Conservation (phyloP, 1,284 basidiomycete genomes). For the Leccinum holopus region DNA sequence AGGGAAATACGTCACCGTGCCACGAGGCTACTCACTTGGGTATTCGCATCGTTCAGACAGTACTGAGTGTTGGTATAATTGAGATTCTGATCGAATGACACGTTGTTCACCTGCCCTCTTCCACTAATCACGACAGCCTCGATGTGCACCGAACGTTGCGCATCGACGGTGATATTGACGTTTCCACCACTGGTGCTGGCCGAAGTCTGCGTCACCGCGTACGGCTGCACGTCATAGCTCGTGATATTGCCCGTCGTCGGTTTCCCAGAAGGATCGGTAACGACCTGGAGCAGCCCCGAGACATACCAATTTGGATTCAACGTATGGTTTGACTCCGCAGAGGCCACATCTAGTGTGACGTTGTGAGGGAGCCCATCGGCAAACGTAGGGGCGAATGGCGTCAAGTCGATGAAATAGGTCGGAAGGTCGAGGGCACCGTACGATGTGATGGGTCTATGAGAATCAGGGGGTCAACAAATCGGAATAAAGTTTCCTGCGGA, state of each 20-base stretch:
- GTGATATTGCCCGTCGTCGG: conserved; percentile 70
- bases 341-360: conserved; percentile 70
- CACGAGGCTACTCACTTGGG: conserved; percentile 39
- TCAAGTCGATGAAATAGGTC: conserved; percentile 75
- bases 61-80: conserved; percentile 50
- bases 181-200: conserved; percentile 43
- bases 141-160: conserved; percentile 43
- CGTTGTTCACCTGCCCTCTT: conserved; percentile 45
- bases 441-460: conserved; percentile 65
- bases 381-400: conserved; percentile 75
- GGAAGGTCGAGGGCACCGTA: conserved; percentile 79
- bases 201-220: conserved; percentile 49
- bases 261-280: conserved; percentile 59
- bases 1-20: background rate
- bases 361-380: conserved; percentile 67
- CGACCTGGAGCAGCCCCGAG: conserved; percentile 67
- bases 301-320: conserved; percentile 78
- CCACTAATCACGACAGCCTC: conserved; percentile 50
- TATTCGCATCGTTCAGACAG: conserved; percentile 40
- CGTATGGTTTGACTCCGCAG: conserved; percentile 63
- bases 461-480: conserved; percentile 1
- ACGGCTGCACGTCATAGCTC: conserved; percentile 53
- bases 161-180: conserved; percentile 49
- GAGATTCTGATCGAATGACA: conserved; percentile 49
- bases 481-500: background rate